A percentile compares a stretch with the other conserved stretches of the same genome.
Evolutionary conservation across 2,329 filamentous ascomycete species (phyloP).

Genomic region (Fusarium sambucinum): DNA sequence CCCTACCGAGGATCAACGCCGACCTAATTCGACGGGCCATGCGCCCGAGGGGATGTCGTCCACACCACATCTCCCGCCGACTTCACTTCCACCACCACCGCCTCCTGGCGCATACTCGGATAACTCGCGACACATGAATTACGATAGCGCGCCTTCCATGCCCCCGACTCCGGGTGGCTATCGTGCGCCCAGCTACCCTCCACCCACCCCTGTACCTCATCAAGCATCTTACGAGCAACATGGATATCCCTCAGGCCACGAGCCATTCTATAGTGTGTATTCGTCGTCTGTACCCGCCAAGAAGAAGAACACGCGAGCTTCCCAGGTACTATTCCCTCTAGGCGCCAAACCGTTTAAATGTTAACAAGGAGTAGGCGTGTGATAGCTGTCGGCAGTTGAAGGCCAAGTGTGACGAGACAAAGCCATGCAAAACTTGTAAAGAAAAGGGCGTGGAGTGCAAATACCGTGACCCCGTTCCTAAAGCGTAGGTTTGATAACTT

Average conservation of each 20-base stretch:
- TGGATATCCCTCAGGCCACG: conserved; percentile 50
- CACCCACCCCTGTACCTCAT: conserved; percentile 56
- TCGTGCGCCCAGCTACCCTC: conserved; percentile 57
- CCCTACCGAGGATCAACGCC: conserved; percentile 63
- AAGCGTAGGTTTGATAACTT: conserved; percentile 73
- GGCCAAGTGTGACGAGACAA: conserved; percentile 90
- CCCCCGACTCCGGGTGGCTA: conserved; percentile 60
- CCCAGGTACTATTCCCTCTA: conserved; percentile 61
- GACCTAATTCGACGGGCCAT: conserved; percentile 66
- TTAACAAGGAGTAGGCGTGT: conserved; percentile 75
- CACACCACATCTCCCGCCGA: conserved; percentile 50
- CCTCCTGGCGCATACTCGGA: conserved; percentile 57
- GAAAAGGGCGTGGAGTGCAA: conserved; percentile 87
- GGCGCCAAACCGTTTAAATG: background rate
- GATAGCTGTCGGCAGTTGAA: conserved; percentile 89
- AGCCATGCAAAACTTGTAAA: conserved; percentile 86
- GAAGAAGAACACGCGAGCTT: conserved; percentile 74
- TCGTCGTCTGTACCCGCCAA: conserved; percentile 60
- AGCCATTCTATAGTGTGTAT: conserved; percentile 58
- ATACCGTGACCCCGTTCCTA: conserved; percentile 90
- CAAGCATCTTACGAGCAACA: conserved; percentile 56
- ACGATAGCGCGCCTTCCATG: conserved; percentile 61
- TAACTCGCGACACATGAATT: conserved; percentile 65
- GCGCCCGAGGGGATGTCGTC: conserved; percentile 53
- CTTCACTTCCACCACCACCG: conserved; percentile 50